Percentiles rank a stretch among this genome's conserved stretches.
These are phyloP conservation scores for Dictyostelium purpureum DNA, from an alignment of 78 protist genomes.

Conservation along the genomic window DNA sequence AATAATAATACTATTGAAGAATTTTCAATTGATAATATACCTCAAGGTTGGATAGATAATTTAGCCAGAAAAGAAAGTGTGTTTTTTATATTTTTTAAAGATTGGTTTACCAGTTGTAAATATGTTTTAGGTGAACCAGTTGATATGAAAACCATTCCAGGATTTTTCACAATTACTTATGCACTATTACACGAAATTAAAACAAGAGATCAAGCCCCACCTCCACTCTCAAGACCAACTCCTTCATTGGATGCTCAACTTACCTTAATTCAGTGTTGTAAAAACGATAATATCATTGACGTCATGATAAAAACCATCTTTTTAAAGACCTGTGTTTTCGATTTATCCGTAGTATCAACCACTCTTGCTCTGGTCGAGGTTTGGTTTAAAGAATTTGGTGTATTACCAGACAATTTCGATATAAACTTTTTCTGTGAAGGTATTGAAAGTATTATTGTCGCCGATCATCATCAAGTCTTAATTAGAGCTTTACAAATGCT, in stretches of 20 bases:
- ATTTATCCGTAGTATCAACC: not conserved
- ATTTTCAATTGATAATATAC: not conserved
- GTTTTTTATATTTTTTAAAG: conserved; percentile 65
- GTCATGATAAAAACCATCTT: conserved; percentile 36
- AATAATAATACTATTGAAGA: not conserved
- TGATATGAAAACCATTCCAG: conserved; percentile 50
- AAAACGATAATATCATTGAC: conserved; percentile 26
- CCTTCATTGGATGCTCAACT: conserved; percentile 68
- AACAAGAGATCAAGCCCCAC: conserved; percentile 41
- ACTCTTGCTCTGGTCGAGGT: conserved; percentile 27
- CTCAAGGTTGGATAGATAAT: conserved; percentile 62
- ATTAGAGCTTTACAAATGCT: conserved; percentile 42
- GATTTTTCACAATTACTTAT: conserved; percentile 46
- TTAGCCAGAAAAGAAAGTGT: conserved; percentile 64
- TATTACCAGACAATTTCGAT: conserved; percentile 51
- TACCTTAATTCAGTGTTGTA: conserved; percentile 10
- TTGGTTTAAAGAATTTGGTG: conserved; percentile 70
- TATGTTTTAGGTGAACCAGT: conserved; percentile 50
- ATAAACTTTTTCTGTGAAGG: conserved; percentile 71
- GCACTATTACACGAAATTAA: conserved; percentile 62
- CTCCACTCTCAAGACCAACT: conserved; percentile 55
- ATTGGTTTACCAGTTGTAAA: conserved; percentile 62
- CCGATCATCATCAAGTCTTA: conserved; percentile 69
- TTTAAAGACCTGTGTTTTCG: conserved; percentile 63
- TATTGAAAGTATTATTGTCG: conserved; percentile 42